A percentile compares a stretch with the other conserved stretches of the same genome.
Conservation (phyloP, 345 rosid genomes). For the Salix caprea region DNA sequence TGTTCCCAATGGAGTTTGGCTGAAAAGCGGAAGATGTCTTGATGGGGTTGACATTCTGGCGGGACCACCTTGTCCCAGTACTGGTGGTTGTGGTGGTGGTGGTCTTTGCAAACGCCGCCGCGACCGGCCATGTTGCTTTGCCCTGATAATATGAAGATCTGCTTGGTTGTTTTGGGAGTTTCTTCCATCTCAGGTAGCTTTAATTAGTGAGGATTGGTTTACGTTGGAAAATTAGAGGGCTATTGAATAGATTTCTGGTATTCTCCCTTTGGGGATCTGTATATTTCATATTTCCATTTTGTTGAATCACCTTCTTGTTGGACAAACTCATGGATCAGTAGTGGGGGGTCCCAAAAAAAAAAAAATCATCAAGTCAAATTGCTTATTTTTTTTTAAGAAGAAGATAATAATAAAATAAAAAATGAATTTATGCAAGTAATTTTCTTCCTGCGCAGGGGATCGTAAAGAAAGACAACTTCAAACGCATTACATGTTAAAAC, state of each 20-base stretch:
- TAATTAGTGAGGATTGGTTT: neutral
- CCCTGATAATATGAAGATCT: conserved; percentile 84
- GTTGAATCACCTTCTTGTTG: neutral
- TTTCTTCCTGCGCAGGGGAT: too few species aligned
- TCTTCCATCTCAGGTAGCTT: neutral
- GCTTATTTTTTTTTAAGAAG: too few species aligned
- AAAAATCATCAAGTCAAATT: too few species aligned
- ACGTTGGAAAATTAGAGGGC: too few species aligned
- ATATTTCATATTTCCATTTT: neutral
- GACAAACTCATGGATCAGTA: neutral
- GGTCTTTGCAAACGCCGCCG: conserved; percentile 58
- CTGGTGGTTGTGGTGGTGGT: conserved; percentile 25
- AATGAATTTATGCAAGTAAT: too few species aligned
- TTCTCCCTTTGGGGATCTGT: neutral
- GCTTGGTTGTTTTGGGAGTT: conserved; percentile 16
- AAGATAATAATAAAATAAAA: too few species aligned
- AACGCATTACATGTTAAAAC: too few species aligned
- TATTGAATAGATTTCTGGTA: neutral
- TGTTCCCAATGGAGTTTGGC: conserved; percentile 63
- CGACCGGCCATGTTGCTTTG: conserved; percentile 98
- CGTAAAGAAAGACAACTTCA: too few species aligned
- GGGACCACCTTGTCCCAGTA: conserved; percentile 75
- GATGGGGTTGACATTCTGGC: conserved; percentile 52
- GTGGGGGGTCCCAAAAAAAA: too few species aligned
- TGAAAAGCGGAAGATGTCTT: conserved; percentile 56